Conservation (phyloP, 2,329 filamentous ascomycete species). For the Chaetoscypha palmicola region DNA sequence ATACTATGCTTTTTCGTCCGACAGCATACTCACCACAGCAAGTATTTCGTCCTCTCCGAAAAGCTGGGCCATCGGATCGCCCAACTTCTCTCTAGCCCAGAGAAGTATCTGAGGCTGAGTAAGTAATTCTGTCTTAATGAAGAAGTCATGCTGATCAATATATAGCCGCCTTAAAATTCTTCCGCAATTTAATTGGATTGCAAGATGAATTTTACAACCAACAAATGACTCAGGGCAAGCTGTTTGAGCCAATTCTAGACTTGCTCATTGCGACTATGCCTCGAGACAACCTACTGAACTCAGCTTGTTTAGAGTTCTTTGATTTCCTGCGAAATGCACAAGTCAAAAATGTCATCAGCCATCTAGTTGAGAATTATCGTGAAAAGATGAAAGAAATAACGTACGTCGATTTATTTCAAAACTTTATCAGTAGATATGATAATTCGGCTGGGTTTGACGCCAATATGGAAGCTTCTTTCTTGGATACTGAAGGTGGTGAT, state of each 20-base stretch:
- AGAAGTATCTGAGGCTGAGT: slow-evolving; percentile 92
- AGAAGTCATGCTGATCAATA: no score
- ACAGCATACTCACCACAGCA: slow-evolving; percentile 78
- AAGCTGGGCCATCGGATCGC: slow-evolving; percentile 71
- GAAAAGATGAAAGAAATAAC: slow-evolving; percentile 68
- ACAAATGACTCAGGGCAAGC: slow-evolving; percentile 72
- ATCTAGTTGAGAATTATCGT: slow-evolving; percentile 78
- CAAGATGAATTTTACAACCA: slow-evolving; percentile 89
- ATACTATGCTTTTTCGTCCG: slow-evolving; percentile 91
- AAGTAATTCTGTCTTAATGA: slow-evolving; percentile 35
- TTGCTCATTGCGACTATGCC: slow-evolving; percentile 81
- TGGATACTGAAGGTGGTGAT: slow-evolving; percentile 58
- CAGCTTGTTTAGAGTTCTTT: slow-evolving; percentile 88
- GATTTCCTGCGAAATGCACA: slow-evolving; percentile 80
- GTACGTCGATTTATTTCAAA: slow-evolving; percentile 79
- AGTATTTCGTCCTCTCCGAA: slow-evolving; percentile 78
- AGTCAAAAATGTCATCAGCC: slow-evolving; percentile 72
- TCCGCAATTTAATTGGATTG: slow-evolving; percentile 76
- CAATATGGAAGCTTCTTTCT: slow-evolving; percentile 60
- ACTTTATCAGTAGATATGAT: slow-evolving; percentile 70
- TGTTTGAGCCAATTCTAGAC: slow-evolving; percentile 78
- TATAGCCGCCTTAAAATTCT: slow-evolving; percentile 88
- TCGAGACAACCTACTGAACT: slow-evolving; percentile 87
- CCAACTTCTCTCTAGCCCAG: slow-evolving; percentile 72
- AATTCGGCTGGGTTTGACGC: slow-evolving; percentile 62